These are phyloP conservation scores for Halophytophthora batemanensis DNA, from an alignment of 352 stramenopile species.

Conservation along the genomic window DNA sequence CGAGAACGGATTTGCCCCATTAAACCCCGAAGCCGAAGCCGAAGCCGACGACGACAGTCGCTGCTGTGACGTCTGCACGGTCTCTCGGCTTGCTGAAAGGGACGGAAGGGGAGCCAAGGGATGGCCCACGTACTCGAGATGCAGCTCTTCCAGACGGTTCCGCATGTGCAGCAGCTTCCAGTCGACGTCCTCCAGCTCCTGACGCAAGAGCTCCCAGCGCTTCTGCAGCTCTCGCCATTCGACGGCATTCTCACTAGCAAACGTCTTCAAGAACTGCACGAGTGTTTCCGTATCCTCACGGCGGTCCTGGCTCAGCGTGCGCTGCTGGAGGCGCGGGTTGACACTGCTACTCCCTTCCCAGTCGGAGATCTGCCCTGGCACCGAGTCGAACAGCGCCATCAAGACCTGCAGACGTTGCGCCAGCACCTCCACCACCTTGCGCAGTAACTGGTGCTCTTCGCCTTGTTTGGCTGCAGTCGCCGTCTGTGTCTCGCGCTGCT, in stretches of 20 bases:
- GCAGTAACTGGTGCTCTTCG: constrained; percentile 43
- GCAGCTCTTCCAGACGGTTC: constrained; percentile 48
- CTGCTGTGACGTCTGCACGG: background rate
- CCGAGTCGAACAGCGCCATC: constrained; percentile 42
- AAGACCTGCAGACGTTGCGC: constrained; percentile 38
- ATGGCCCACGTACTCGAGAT: constrained; percentile 24
- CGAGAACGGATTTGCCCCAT: constrained; percentile 55
- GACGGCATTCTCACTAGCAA: constrained; percentile 29
- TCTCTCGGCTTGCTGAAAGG: background rate
- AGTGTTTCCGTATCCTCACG: constrained; percentile 8
- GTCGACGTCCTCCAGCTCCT: constrained; percentile 49
- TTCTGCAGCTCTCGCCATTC: constrained; percentile 39
- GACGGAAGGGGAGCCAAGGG: constrained; percentile 1
- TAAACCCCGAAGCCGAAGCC: constrained; percentile 10
- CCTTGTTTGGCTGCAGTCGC: constrained; percentile 16
- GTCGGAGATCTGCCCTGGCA: constrained; percentile 11
- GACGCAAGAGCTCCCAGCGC: constrained; percentile 43
- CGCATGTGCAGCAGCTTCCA: constrained; percentile 69
- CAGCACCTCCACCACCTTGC: constrained; percentile 44
- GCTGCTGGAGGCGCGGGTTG: background rate
- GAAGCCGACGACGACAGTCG: constrained; percentile 7
- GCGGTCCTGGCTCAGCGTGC: background rate
- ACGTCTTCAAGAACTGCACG: constrained; percentile 21
- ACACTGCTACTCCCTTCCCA: background rate
- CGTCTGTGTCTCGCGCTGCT: constrained; percentile 13